phyloP scores from a whole-genome alignment of 2,329 filamentous ascomycete species.

The Talaromyces sp. region DNA sequence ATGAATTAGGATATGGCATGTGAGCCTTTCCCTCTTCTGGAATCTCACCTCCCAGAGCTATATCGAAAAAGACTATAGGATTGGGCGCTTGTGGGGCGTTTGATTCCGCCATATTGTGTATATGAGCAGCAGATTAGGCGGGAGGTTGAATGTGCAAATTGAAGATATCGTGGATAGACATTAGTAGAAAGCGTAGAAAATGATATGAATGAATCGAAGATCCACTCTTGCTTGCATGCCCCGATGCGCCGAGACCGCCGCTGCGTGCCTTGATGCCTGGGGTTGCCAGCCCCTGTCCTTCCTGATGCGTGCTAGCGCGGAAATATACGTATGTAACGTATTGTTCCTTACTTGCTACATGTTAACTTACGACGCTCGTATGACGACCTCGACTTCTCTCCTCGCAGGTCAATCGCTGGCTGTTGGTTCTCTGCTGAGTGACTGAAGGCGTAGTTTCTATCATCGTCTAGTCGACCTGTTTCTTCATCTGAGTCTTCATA shows the following conservation, averaged over 20 bases:
- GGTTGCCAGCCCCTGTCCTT: not conserved
- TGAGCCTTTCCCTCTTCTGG: not conserved
- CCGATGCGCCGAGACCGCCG: not conserved
- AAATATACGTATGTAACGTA: not conserved
- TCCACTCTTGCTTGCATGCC: not conserved
- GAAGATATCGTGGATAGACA: not conserved
- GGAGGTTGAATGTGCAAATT: too few relatives aligned
- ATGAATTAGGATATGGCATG: too few relatives aligned
- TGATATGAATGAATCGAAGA: not conserved
- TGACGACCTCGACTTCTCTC: not conserved
- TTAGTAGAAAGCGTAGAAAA: not conserved
- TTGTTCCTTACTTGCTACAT: not conserved
- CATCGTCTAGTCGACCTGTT: not conserved
- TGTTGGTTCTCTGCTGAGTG: not conserved
- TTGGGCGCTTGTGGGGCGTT: constrained; percentile 25
- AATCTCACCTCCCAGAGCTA: constrained; percentile 45
- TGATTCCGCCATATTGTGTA: constrained; percentile 14
- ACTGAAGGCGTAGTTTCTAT: not conserved
- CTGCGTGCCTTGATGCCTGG: constrained; percentile 2
- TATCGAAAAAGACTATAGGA: constrained; percentile 50
- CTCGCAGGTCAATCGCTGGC: not conserved
- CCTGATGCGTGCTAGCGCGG: not conserved
- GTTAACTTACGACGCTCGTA: not conserved
- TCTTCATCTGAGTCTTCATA: too few relatives aligned
- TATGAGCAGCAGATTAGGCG: not conserved